Base-by-base conservation (phyloP, 345 rosid species). In the Hibiscus mutabilis region DNA sequence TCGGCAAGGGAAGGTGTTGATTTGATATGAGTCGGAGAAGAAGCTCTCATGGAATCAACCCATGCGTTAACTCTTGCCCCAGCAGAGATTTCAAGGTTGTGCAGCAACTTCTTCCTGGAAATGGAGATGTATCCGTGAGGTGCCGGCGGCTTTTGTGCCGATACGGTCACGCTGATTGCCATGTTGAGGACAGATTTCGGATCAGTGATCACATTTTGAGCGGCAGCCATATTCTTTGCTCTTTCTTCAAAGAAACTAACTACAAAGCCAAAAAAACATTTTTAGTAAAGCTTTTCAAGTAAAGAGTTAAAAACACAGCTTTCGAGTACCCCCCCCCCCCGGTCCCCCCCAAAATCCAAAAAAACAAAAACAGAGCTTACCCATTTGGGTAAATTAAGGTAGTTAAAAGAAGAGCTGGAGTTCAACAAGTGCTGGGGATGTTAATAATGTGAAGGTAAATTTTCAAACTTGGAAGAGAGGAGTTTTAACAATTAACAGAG, bases 21-120 rank as follows among this genome's bases (percentile, higher is more conserved):
- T 69, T 78, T 85, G 65, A 76, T 57, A 74, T 83, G 98, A 75
- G 97, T 91, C 18, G 98, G 98, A 3, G 98, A 94, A 16, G 97
- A 89, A 60, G 91, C 90, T 73, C 82, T 83, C 96, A 91, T 94
- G 35, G 96, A 94, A 47, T 94, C 95, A 14, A 91, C 89, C 93
- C 91, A 89, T 19, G 91, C 79, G 75, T 79, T 89, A 66, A 88
- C 70, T 76, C 88, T 93, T 22, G 78, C 73, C n/a, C 83, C 90
- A 21, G 80, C 79, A 74, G 75, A 86, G 77, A 85, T 87, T 68
- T 93, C 97, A 12, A 84, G 82, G 71, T 86, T 87, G 74, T 79
- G 83, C 52, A 84, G 72, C 29, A 83, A 68, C 42, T 85, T 81
- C 73, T 82, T 83, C 66, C 77, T 78, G 0, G 86, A 82, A 7